Conservation (phyloP, 2,329 filamentous ascomycete genomes). For the Xylariaceae sp. region DNA sequence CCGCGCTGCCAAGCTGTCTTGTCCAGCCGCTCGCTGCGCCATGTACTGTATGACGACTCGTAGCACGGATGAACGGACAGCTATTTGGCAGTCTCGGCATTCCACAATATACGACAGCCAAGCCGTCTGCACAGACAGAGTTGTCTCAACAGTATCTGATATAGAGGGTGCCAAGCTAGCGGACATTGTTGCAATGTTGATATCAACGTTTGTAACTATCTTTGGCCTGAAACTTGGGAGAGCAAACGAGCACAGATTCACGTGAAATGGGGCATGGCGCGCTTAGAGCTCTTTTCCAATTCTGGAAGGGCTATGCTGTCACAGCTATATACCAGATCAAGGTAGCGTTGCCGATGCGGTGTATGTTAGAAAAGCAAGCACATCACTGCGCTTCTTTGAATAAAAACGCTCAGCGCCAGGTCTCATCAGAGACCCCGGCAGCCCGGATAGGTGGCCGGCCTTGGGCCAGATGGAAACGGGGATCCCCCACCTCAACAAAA, state of each 20-base stretch:
- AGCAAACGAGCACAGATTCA: too few relatives aligned
- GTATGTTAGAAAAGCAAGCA: not conserved
- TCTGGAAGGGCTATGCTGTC: slow-evolving; percentile 16
- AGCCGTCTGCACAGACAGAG: not conserved
- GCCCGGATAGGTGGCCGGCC: not conserved
- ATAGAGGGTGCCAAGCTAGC: too few relatives aligned
- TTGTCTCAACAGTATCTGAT: not conserved
- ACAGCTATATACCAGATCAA: slow-evolving; percentile 4
- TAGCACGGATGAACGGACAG: slow-evolving; percentile 3
- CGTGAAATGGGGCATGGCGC: too few relatives aligned
- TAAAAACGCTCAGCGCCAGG: too few relatives aligned
- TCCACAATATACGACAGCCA: not conserved
- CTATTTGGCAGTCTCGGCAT: not conserved
- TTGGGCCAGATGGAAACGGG: not conserved
- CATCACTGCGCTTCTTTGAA: not conserved
- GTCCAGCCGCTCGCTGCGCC: slow-evolving; percentile 1
- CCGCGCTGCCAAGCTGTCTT: not conserved
- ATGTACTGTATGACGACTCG: slow-evolving; percentile 3
- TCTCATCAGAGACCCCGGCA: too few relatives aligned
- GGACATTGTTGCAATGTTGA: too few relatives aligned
- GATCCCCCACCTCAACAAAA: not conserved
- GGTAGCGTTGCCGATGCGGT: slow-evolving; percentile 12
- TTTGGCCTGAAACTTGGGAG: too few relatives aligned
- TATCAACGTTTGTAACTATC: too few relatives aligned
- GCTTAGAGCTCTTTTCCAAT: slow-evolving; percentile 16